phyloP scores from a whole-genome alignment of 1,139 yeast genomes.

The Protomyces inouyei region DNA sequence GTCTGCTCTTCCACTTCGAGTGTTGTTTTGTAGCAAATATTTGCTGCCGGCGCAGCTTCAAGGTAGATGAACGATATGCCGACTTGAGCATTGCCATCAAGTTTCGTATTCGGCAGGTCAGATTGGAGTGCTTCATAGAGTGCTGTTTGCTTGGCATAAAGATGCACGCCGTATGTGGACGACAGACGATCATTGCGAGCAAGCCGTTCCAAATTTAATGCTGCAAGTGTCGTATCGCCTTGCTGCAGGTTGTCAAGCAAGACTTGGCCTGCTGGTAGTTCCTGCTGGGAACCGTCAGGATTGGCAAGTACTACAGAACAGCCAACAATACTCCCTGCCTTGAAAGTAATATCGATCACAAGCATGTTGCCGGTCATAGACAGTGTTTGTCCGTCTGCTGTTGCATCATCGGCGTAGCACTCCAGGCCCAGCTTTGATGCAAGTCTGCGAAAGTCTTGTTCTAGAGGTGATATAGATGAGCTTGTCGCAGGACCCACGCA shows the following conservation, averaged over 20 bases:
- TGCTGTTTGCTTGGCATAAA: neutral
- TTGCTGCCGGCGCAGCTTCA: neutral
- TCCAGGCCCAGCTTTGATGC: slow-evolving; percentile 9
- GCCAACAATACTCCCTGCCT: neutral
- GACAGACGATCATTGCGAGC: slow-evolving; percentile 10
- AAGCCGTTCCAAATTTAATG: slow-evolving; percentile 3
- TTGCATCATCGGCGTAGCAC: slow-evolving; percentile 12
- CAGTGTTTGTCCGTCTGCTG: slow-evolving; percentile 2
- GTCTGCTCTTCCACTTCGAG: slow-evolving; percentile 11
- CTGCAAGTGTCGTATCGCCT: neutral
- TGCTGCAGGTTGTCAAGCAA: neutral
- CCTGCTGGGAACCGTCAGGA: slow-evolving; percentile 18
- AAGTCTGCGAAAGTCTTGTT: neutral
- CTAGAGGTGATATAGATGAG: neutral
- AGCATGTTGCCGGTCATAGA: slow-evolving; percentile 22
- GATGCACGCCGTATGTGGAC: neutral
- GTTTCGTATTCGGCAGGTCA: neutral
- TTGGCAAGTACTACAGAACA: slow-evolving; percentile 22
- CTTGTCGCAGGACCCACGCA: neutral
- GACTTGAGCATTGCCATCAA: neutral
- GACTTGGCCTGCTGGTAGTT: slow-evolving; percentile 8
- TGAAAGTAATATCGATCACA: slow-evolving; percentile 15
- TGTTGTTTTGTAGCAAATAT: neutral
- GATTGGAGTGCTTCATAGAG: neutral
- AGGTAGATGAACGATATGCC: neutral